Base-by-base conservation (phyloP, 1,284 basidiomycete genomes). In the Stereum hirsutum region DNA sequence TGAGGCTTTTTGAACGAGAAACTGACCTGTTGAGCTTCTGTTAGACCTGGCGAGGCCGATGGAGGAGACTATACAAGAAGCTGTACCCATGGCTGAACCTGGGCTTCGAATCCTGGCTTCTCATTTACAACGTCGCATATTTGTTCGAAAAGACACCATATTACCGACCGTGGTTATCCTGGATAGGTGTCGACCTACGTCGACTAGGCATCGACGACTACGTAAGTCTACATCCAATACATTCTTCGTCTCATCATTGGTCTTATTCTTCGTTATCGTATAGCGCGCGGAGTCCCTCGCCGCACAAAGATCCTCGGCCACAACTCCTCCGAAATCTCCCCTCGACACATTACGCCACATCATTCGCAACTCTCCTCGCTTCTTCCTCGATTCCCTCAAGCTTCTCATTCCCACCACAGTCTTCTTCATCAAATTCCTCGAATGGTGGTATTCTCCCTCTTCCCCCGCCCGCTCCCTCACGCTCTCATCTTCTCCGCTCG, bases 371-470 rank as follows among this genome's bases (percentile, higher is more conserved):
- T 76, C 80, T 8, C 86, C 86, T 5, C 71, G 69, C 36, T 59
- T 81, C 34, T 52, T 87, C 6, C 68, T 89, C 30, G 82, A 89
- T 56, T 89, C 84, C 2, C 68, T 94, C 37, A 81, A 85, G 51
- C 69, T 95, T 36, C 73, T 94, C 12, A 75, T 96, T 8, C 92
- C 96, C 2, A 88, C 89, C 3, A 83, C 91, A 27, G 94, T 99
- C 48, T 96, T 99, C 62, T 86, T 92, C 59, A 76, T 99, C 70
- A 97, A 96, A 63, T 95, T 99, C 62, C 71, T 97, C 25, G 93
- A 99, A 64, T 99, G 96, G 94, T 99, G 96, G 94, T 99, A 98
- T 62, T 95, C 92, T 14, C 89, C 94, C 7, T 78, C 80, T 24
- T 97, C 94, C 2, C 93, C 94, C n/a, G 75, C 84, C 49, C 72